Evolutionary conservation across 257 asterid species (phyloP).

Genomic region (Capsicum rhomboideum): DNA sequence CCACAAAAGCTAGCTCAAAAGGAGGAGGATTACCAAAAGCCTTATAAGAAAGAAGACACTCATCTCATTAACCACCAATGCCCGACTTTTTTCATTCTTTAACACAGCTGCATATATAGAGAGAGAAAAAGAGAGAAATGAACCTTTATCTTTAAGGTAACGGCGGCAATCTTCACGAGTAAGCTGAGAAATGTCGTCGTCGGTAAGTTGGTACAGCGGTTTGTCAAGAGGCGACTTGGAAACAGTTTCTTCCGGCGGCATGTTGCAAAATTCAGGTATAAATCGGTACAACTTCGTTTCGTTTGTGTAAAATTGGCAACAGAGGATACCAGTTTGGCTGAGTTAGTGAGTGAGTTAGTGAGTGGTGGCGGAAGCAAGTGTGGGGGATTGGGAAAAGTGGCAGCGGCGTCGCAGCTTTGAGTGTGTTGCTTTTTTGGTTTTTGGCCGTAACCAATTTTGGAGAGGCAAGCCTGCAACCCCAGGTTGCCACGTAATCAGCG

Average conservation of each 20-base stretch:
- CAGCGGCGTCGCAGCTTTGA: conserved; percentile 52
- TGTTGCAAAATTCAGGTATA: conserved; percentile 29
- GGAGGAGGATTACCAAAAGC: too few relatives aligned
- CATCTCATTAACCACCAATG: too few relatives aligned
- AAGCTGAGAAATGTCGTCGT: conserved; percentile 97
- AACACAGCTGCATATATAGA: too few relatives aligned
- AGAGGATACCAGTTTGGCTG: background rate
- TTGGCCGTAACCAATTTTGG: background rate
- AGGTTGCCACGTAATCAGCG: conserved; percentile 46
- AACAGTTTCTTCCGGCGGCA: conserved; percentile 44
- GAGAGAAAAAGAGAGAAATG: background rate
- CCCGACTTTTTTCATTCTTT: too few relatives aligned
- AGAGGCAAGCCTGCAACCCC: conserved; percentile 48
- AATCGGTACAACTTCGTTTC: conserved; percentile 13
- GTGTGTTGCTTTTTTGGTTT: conserved; percentile 5
- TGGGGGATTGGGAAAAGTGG: conserved; percentile 18
- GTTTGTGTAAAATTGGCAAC: background rate
- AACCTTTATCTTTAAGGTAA: conserved; percentile 91
- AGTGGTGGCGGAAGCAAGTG: background rate
- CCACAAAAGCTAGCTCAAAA: too few relatives aligned
- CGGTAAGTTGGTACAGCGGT: conserved; percentile 85
- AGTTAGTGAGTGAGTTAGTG: conserved; percentile 8
- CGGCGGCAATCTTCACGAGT: conserved; percentile 99
- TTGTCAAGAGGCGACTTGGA: conserved; percentile 75
- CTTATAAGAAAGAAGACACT: too few relatives aligned